These are phyloP conservation scores for Liriodendron chinense DNA, from an alignment of 164 flowering plant genomes.

Conservation along the genomic window DNA sequence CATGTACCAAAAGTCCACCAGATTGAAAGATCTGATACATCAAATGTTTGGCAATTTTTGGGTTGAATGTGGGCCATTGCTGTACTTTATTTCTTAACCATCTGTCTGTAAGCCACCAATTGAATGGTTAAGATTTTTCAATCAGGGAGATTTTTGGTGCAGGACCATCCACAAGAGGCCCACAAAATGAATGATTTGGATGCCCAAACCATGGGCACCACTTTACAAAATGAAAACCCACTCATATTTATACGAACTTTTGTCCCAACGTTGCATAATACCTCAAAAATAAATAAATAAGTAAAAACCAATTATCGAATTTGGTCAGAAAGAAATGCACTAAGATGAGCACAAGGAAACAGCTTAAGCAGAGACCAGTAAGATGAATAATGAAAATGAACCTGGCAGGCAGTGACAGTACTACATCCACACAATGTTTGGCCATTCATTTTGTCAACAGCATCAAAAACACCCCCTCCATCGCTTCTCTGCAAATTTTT, in stretches of 20 bases:
- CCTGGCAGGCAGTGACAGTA: constrained; percentile 75
- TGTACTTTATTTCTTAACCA: no score
- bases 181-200: not conserved
- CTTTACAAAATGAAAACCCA: not conserved
- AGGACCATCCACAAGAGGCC: not conserved
- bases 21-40: not conserved
- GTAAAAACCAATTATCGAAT: no score
- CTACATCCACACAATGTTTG: constrained; percentile 75
- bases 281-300: not conserved
- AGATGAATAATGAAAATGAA: not conserved
- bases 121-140: no score
- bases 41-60: not conserved
- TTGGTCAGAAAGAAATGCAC: not conserved
- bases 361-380: not conserved
- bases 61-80: not conserved
- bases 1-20: not conserved
- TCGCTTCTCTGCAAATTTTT: constrained; percentile 77
- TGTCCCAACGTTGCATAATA: not conserved
- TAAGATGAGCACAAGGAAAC: not conserved
- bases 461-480: constrained; percentile 91
- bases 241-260: not conserved
- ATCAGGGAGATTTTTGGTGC: not conserved
- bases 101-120: no score
- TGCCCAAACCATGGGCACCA: not conserved
- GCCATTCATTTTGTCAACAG: constrained; percentile 83